A percentile compares a stretch with the other conserved stretches of the same genome.
phyloP scores from a whole-genome alignment of 2,329 filamentous ascomycete genomes.

The Aspergillaceae sp. region DNA sequence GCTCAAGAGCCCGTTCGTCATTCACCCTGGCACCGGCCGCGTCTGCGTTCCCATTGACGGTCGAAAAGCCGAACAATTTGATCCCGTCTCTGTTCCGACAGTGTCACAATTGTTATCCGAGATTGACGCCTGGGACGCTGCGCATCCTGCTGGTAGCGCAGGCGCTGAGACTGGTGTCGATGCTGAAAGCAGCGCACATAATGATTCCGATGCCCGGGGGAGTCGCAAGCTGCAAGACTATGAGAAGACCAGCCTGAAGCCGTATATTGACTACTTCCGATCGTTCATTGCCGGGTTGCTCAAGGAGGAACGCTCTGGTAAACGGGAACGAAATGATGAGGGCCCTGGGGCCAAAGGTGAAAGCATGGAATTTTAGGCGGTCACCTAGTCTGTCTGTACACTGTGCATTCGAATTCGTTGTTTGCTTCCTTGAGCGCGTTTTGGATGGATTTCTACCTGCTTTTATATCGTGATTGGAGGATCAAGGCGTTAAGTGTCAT shows the following conservation, averaged over 20 bases:
- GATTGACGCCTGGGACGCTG: constrained; percentile 69
- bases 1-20: constrained; percentile 92
- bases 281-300: constrained; percentile 69
- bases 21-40: constrained; percentile 86
- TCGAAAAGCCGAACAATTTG: constrained; percentile 65
- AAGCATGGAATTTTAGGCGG: constrained; percentile 56
- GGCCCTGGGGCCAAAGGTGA: constrained; percentile 34
- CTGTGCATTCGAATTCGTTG: neutral
- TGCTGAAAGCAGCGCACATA: constrained; percentile 27
- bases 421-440: neutral
- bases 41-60: constrained; percentile 94
- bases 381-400: neutral
- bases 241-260: constrained; percentile 93
- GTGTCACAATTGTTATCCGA: constrained; percentile 72
- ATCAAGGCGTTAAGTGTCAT: no score
- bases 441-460: no score
- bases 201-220: constrained; percentile 25
- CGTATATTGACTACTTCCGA: constrained; percentile 84
- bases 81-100: constrained; percentile 81
- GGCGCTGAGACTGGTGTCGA: constrained; percentile 36
- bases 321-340: constrained; percentile 45
- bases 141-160: constrained; percentile 20
- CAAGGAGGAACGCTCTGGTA: constrained; percentile 57
- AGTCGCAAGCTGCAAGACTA: constrained; percentile 62
- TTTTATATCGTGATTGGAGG: no score